Evolutionary conservation across 495 filamentous ascomycete species (phyloP), one percentile per base, ranked within the genome.

Genomic region (Hypoxylon fuscum): DNA sequence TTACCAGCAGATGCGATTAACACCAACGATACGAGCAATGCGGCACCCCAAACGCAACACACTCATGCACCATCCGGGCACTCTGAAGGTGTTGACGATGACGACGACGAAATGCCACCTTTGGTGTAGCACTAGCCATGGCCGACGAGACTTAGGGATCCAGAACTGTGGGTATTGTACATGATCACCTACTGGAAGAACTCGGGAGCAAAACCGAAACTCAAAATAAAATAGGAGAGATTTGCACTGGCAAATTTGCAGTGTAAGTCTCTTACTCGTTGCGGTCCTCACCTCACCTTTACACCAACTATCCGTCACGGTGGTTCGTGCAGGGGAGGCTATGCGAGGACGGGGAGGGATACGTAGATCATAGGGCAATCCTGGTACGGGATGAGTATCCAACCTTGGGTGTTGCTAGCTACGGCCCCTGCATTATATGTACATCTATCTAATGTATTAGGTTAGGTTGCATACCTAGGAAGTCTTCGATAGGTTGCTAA

Each of bases 281-380:
- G n/a, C n/a, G n/a, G n/a, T n/a, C n/a, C n/a, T n/a, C n/a, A n/a
- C n/a, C n/a, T n/a, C n/a, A n/a, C n/a, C n/a, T n/a, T n/a, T n/a
- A n/a, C n/a, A n/a, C n/a, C n/a, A n/a, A n/a, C n/a, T 22, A 50
- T 48, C 38, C 14, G 20, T 31, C 18, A 20, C 43, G 7, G 6
- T 20, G 34, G 45, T 61, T 61, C 56, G 45, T 57, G 56, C n/a
- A 50, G 61, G 51, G 32, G 41, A 47, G 9, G 11, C 12, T 6
- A 51, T 46, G 46, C 25, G 40, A 52, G 31, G 46, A 56, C 34
- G 17, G 56, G 62, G 43, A 52, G 20, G 5, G 3, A 38, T 23
- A 43, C 31, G 51, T 52, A 56, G 56, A 56, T 53, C 46, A 60
- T 57, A 56, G 60, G 32, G 50, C 40, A 57, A 53, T 29, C n/a